phyloP scores from a whole-genome alignment of 352 stramenopile species.

The Globisporangium carolinianum region DNA sequence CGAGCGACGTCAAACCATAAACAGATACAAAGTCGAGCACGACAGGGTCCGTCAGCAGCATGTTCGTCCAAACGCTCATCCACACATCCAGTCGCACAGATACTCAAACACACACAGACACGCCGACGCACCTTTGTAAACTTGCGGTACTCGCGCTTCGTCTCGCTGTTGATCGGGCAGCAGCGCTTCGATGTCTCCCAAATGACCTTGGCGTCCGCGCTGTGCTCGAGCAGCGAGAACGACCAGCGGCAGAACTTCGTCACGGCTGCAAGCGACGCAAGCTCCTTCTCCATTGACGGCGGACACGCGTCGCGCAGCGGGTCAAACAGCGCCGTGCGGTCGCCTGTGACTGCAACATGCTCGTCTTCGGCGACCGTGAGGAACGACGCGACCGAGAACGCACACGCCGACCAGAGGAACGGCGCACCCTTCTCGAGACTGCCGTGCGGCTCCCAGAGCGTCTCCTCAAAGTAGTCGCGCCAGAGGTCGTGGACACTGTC shows the following conservation, averaged over 20 bases:
- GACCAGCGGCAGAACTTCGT: conserved; percentile 87
- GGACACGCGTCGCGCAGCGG: conserved; percentile 51
- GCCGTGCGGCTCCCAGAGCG: conserved; percentile 79
- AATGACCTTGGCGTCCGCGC: conserved; percentile 81
- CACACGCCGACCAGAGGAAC: conserved; percentile 81
- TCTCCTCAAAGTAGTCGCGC: conserved; percentile 86
- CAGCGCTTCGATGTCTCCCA: conserved; percentile 84
- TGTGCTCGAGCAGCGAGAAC: conserved; percentile 80
- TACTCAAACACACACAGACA: neutral
- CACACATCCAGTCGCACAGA: neutral
- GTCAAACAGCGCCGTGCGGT: conserved; percentile 28
- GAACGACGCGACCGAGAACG: conserved; percentile 76
- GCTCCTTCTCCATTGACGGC: conserved; percentile 72
- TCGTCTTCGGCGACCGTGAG: conserved; percentile 64
- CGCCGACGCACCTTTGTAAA: conserved; percentile 66
- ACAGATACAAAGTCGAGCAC: neutral
- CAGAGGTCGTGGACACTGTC: conserved; percentile 69
- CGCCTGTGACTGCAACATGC: conserved; percentile 13
- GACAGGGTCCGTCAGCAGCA: neutral
- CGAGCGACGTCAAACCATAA: neutral
- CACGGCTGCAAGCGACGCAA: conserved; percentile 61
- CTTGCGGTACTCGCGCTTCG: conserved; percentile 82
- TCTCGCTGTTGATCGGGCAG: conserved; percentile 79
- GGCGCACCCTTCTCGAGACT: conserved; percentile 82
- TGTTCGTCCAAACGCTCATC: neutral